These are phyloP conservation scores for Cafeteria roenbergensis DNA, from an alignment of 108 stramenopile genomes.

Conservation along the genomic window DNA sequence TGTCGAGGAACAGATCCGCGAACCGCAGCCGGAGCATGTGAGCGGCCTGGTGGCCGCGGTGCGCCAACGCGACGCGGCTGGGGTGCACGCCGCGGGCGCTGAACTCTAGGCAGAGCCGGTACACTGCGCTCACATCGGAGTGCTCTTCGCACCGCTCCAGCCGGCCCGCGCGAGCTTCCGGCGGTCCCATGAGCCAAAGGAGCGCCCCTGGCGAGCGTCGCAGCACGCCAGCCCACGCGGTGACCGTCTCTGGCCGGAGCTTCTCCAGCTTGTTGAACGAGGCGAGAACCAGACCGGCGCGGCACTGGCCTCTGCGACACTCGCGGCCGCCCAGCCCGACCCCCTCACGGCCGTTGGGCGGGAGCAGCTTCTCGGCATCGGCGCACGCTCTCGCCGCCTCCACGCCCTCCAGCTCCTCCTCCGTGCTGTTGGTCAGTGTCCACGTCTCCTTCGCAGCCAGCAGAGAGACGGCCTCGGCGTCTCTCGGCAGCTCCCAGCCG, in stretches of 20 bases:
- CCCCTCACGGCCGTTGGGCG: no score
- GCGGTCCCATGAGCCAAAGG: slow-evolving; percentile 36
- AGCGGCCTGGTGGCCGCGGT: slow-evolving; percentile 23
- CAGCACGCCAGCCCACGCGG: slow-evolving; percentile 29
- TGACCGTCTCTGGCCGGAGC: slow-evolving; percentile 32
- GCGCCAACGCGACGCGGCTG: slow-evolving; percentile 29
- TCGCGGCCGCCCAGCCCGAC: no score
- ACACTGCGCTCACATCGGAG: not conserved
- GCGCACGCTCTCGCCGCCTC: no score
- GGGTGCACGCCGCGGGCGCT: slow-evolving; percentile 22
- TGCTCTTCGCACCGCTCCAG: slow-evolving; percentile 7
- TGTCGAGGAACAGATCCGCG: slow-evolving; percentile 45
- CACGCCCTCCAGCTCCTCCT: no score
- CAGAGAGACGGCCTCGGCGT: not conserved
- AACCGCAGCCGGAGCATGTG: slow-evolving; percentile 29
- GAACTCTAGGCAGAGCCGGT: slow-evolving; percentile 19
- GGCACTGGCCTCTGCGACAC: no score
- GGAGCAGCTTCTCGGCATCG: no score
- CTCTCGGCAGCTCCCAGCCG: not conserved
- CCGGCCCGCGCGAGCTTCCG: no score
- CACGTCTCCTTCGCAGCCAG: not conserved
- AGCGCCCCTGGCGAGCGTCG: slow-evolving; percentile 28
- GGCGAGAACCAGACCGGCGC: slow-evolving; percentile 23
- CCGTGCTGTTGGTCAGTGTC: no score
- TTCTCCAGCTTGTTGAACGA: slow-evolving; percentile 49